Percentiles rank a stretch among this genome's conserved stretches.
Evolutionary conservation across 2,329 filamentous ascomycete genomes (phyloP).

Genomic region (Didymella keratinophila): DNA sequence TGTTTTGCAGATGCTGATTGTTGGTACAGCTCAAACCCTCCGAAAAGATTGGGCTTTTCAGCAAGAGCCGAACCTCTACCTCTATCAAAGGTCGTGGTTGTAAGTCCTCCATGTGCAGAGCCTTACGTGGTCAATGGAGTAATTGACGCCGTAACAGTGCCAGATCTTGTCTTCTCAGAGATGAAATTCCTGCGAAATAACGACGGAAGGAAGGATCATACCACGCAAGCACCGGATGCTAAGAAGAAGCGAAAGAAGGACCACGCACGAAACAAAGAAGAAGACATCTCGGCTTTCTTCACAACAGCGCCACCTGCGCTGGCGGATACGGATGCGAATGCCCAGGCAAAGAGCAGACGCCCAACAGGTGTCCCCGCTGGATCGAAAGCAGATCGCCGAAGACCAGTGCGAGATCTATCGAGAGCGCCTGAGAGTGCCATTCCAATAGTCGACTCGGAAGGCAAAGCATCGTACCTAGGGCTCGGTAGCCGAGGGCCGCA

Average conservation of each 20-base stretch:
- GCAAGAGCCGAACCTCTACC: slow-evolving; percentile 58
- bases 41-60: slow-evolving; percentile 56
- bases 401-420: slow-evolving; percentile 18
- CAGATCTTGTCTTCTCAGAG: slow-evolving; percentile 61
- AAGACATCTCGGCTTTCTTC: slow-evolving; percentile 58
- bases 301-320: slow-evolving; percentile 39
- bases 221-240: slow-evolving; percentile 29
- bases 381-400: slow-evolving; percentile 16
- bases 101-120: slow-evolving; percentile 36
- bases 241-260: slow-evolving; percentile 47
- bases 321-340: slow-evolving; percentile 35
- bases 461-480: slow-evolving; percentile 47
- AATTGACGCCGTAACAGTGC: slow-evolving; percentile 51
- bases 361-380: background rate
- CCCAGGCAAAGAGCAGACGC: slow-evolving; percentile 22
- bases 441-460: slow-evolving; percentile 45
- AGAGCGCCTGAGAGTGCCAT: slow-evolving; percentile 28
- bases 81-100: slow-evolving; percentile 55
- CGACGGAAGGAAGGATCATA: slow-evolving; percentile 36
- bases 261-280: slow-evolving; percentile 43
- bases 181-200: slow-evolving; percentile 58
- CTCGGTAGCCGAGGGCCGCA: slow-evolving; percentile 48
- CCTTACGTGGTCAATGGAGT: slow-evolving; percentile 21
- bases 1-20: slow-evolving; percentile 33
- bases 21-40: slow-evolving; percentile 54